A percentile compares a stretch with the other conserved stretches of the same genome.
Conservation (phyloP, 2,329 filamentous ascomycete species). For the Diaporthe citriasiana region DNA sequence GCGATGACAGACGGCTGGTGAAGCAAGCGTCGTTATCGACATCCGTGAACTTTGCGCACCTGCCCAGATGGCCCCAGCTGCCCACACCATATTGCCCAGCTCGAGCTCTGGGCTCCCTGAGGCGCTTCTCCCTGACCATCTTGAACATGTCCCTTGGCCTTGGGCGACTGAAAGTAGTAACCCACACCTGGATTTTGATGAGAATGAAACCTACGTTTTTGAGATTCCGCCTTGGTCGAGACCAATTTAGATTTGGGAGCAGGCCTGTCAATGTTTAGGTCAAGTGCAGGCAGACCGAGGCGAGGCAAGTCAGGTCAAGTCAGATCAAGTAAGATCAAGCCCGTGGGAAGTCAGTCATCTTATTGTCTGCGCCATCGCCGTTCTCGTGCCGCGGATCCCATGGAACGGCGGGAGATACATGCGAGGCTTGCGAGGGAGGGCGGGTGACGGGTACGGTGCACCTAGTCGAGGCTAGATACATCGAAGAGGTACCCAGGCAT, state of each 20-base stretch:
- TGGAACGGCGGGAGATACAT: constrained; percentile 24
- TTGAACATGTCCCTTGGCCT: not conserved
- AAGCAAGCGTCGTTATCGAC: not conserved
- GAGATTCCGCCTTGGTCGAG: constrained; percentile 19
- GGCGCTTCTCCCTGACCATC: not conserved
- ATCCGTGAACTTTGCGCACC: not conserved
- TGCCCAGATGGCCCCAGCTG: not conserved
- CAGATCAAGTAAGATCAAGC: not conserved
- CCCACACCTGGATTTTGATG: not conserved
- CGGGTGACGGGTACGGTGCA: constrained; percentile 11
- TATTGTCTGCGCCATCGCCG: constrained; percentile 19
- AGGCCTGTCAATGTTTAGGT: not conserved
- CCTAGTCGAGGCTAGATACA: not conserved
- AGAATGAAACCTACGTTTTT: constrained; percentile 3
- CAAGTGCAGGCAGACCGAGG: not conserved
- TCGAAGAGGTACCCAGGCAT: not conserved
- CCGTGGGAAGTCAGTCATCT: constrained; percentile 13
- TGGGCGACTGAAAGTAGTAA: not conserved
- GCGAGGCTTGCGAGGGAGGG: constrained; percentile 28
- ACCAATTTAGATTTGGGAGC: not conserved
- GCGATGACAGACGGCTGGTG: not conserved
- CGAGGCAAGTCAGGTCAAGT: not conserved
- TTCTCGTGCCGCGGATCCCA: constrained; percentile 21
- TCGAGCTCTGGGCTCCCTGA: not conserved
- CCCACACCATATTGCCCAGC: no score